phyloP scores from a whole-genome alignment of 1,139 yeast genomes.

The Sugiyamaella xylanicola region DNA sequence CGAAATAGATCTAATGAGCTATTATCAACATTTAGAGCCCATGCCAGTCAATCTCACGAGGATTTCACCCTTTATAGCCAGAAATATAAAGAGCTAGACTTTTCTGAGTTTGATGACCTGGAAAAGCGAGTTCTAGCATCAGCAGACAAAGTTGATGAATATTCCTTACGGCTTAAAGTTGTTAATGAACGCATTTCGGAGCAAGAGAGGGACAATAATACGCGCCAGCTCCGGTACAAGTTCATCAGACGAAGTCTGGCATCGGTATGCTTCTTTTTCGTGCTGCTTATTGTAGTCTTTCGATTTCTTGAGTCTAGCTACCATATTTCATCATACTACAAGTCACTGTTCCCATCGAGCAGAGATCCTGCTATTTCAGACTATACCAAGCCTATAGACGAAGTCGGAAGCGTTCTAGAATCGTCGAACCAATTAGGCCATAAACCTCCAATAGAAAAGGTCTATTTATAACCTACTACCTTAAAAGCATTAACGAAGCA shows the following conservation, averaged over 20 bases:
- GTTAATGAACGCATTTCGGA: constrained; percentile 30
- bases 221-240: constrained; percentile 35
- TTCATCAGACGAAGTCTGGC: constrained; percentile 27
- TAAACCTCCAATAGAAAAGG: neutral
- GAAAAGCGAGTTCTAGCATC: constrained; percentile 32
- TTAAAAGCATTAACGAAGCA: no score
- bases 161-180: constrained; percentile 28
- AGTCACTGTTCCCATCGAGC: neutral
- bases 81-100: constrained; percentile 26
- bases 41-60: constrained; percentile 21
- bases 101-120: constrained; percentile 30
- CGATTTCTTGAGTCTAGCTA: constrained; percentile 4
- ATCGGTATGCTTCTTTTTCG: constrained; percentile 13
- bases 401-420: neutral
- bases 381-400: no score
- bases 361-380: no score
- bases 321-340: constrained; percentile 2
- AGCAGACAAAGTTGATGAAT: constrained; percentile 31
- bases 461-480: constrained; percentile 12
- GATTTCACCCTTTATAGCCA: constrained; percentile 27
- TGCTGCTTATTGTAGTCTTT: constrained; percentile 14
- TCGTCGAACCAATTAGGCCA: constrained; percentile 6
- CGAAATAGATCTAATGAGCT: constrained; percentile 26
- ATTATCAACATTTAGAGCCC: constrained; percentile 25
- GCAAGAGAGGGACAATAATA: constrained; percentile 33